Evolutionary conservation across 73 alveolate species (phyloP).

Genomic region (Stentor coeruleus): DNA sequence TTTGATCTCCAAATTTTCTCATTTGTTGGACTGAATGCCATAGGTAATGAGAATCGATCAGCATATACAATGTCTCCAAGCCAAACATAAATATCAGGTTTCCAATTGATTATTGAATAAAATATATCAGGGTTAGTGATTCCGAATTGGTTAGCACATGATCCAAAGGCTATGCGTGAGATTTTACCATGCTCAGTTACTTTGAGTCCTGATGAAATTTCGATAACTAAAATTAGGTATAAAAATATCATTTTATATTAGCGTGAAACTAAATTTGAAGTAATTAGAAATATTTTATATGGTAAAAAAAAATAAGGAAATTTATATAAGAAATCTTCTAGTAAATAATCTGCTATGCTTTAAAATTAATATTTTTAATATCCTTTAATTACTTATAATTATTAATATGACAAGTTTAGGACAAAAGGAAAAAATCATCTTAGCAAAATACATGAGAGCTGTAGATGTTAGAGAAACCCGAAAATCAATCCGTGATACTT

Average conservation of each 20-base stretch:
- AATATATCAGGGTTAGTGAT: not conserved
- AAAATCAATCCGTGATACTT: not conserved
- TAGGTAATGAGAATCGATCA: not conserved
- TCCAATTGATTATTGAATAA: not conserved
- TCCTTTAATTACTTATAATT: no score
- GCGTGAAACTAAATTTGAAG: no score
- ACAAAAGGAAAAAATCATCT: not conserved
- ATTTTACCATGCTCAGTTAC: no score
- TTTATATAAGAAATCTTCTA: no score
- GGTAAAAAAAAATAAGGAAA: no score
- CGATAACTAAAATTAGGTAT: no score
- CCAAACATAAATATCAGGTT: slow-evolving; percentile 5
- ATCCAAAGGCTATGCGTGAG: slow-evolving; percentile 26
- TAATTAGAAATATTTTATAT: no score
- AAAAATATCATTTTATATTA: no score
- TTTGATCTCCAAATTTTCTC: not conserved
- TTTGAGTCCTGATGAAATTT: no score
- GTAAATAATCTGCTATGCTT: no score
- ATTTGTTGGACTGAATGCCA: not conserved
- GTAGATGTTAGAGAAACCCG: not conserved
- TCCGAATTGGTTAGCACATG: slow-evolving; percentile 8
- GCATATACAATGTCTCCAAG: slow-evolving; percentile 21
- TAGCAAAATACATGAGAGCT: slow-evolving; percentile 7
- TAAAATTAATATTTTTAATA: no score
- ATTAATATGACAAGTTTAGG: not conserved